These are phyloP conservation scores for Aquilaria agallochum DNA, from an alignment of 441 rosid species.

Conservation along the genomic window DNA sequence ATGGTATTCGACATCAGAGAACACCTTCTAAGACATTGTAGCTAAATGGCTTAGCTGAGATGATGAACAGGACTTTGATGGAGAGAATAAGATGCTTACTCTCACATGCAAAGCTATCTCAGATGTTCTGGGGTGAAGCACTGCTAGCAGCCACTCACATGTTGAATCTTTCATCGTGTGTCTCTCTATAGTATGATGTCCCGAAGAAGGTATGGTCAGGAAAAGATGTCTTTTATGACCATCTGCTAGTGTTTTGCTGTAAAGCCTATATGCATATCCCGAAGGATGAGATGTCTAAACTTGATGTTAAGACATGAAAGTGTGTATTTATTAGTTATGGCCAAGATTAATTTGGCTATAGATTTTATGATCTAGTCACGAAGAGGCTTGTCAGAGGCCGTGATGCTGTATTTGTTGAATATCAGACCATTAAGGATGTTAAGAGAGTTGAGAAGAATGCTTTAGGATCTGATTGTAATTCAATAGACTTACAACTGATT, in stretches of 20 bases:
- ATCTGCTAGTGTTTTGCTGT: not conserved
- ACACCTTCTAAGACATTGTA: no score
- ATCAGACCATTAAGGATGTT: not conserved
- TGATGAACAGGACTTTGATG: no score
- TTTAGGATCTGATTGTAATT: no score
- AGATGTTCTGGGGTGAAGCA: no score
- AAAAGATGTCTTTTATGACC: not conserved
- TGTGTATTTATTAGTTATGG: not conserved
- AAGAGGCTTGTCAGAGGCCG: not conserved
- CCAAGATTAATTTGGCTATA: not conserved
- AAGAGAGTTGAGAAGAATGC: no score
- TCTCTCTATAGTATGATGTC: not conserved
- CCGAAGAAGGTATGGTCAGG: not conserved
- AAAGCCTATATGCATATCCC: not conserved
- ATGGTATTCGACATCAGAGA: no score
- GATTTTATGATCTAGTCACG: not conserved
- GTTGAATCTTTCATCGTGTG: no score
- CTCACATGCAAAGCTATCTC: no score
- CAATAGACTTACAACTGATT: no score
- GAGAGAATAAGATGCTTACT: no score
- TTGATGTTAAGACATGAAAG: not conserved
- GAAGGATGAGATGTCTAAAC: not conserved
- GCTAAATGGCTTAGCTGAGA: no score
- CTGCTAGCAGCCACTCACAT: no score
- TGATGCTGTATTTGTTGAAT: not conserved